These are phyloP conservation scores for Aciculosporium take DNA, from an alignment of 2,329 filamentous ascomycete species.

Conservation along the genomic window DNA sequence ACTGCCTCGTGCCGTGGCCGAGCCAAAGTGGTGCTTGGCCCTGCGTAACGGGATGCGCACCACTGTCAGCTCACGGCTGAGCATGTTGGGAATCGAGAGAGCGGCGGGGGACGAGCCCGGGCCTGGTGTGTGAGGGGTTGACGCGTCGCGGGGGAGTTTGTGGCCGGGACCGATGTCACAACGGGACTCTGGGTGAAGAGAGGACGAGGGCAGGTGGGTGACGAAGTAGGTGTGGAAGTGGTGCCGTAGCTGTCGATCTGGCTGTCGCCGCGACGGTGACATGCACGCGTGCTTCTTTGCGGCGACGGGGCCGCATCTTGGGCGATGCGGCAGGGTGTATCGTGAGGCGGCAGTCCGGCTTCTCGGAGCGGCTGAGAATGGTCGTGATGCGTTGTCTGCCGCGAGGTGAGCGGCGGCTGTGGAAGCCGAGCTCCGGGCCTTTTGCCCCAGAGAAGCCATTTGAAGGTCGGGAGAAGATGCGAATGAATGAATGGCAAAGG, in stretches of 20 bases:
- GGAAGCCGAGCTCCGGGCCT: slow-evolving; percentile 10
- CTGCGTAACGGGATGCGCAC: slow-evolving; percentile 87
- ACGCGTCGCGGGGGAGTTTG: slow-evolving; percentile 74
- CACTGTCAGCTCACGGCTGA: slow-evolving; percentile 68
- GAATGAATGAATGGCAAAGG: slow-evolving; percentile 3
- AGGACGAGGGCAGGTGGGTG: slow-evolving; percentile 85
- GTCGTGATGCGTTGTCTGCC: slow-evolving; percentile 3
- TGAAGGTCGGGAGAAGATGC: slow-evolving; percentile 4
- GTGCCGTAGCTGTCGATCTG: slow-evolving; percentile 5
- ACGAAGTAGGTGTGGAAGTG: slow-evolving; percentile 94
- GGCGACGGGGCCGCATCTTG: neutral
- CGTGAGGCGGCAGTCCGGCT: neutral
- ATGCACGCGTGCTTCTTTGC: slow-evolving; percentile 1
- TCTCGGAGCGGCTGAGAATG: neutral
- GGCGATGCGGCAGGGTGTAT: neutral
- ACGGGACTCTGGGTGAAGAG: slow-evolving; percentile 74
- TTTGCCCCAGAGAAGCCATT: slow-evolving; percentile 12
- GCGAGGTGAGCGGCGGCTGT: slow-evolving; percentile 9
- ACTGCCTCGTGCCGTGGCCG: slow-evolving; percentile 62
- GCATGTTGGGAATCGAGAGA: slow-evolving; percentile 44
- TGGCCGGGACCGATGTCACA: slow-evolving; percentile 53
- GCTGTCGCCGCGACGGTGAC: neutral
- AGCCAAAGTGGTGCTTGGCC: slow-evolving; percentile 93
- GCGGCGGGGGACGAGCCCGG: slow-evolving; percentile 41
- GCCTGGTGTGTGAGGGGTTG: slow-evolving; percentile 55